Base-by-base conservation (phyloP, 192 early-diverging fungal species). In the Entomortierella lignicola region DNA sequence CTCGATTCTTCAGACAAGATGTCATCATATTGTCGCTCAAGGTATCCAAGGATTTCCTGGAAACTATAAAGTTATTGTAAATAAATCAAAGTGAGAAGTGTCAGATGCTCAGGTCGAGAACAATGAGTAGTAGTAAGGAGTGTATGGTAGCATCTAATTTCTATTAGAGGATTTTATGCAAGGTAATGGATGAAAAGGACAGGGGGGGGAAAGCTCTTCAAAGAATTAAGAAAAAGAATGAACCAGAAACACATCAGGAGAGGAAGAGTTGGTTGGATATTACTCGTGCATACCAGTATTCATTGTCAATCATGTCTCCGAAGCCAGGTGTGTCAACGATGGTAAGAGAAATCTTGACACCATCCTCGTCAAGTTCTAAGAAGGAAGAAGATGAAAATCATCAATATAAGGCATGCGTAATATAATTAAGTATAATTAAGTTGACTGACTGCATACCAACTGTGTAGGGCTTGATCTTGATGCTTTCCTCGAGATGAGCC, bases 251-350 rank as follows among this genome's bases (percentile, higher is more conserved):
- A 31, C 11, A 11, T n/a, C 34, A 58, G 56, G 56, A 21, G 32
- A 51, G 20, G 20, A 23, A 51, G 50, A 32, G 11, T n/a, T n/a
- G n/a, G n/a, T n/a, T n/a, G n/a, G n/a, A n/a, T n/a, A n/a, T n/a
- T n/a, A n/a, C n/a, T n/a, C n/a, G n/a, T 18, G 37, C 86, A 67
- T 89, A 96, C 94, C 94, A 93, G 53, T 86, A 84, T 74, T 97
- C 96, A 81, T 97, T 94, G 84, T 99, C 96, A 64, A 98, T 92
- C 68, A 95, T 93, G 81, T 98, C 95, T 66, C 97, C 98, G 81
- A 98, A 99, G 7, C 98, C 98, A 42, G 98, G 97, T 54, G 98
- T 99, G 82, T 99, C 98, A 30, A 99, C 93, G 61, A 99, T 92
- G n/a, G 97, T 99, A 44, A 99, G 89, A 32, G 95, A 91, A 42